Base-by-base conservation (phyloP, 495 filamentous ascomycete species). In the Aspergillus saccharolyticus region DNA sequence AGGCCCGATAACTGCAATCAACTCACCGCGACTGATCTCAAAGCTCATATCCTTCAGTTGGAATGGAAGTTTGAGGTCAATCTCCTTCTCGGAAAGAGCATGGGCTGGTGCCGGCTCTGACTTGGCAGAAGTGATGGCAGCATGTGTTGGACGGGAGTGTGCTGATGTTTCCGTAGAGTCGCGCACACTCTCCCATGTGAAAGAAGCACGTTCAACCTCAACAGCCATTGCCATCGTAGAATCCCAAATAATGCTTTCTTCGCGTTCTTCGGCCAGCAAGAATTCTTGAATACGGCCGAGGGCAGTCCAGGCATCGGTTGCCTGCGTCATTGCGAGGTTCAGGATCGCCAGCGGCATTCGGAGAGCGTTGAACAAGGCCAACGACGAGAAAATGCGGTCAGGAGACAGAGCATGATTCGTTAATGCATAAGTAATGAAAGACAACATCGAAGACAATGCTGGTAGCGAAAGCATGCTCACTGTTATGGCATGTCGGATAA, bases 401-500 rank as follows among this genome's bases (percentile, higher is more conserved):
- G 93, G 86, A 16, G 83, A 72, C 12, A 96, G 79, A 14, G 64
- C 66, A 62, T 93, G 86, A 39, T 85, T 75, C 2, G 91, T 85
- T 24, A 96, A 77, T 1, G 89, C 87, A 67, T 89, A 97, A 5
- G 91, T 95, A 69, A 98, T 91, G 73, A 98, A 98, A 1, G 91
- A 81, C 28, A 97, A 72, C 90, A 97, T 96, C 8, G 92, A 93
- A 4, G 92, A 91, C 63, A 96, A 96, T 42, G 91, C 86, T 7
- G 94, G 91, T 57, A 96, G 76, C 9, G 88, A 86, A 74, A 88
- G 80, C 1, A 82, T 83, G 42, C 93, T 79, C 42, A 90, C 89
- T 62, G 89, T 87, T 69, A 96, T 91, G 19, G 77, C 91, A 64
- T 93, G 94, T 61, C 91, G 83, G 53, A 95, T 87, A 3, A 87